Conservation (phyloP, 2,329 filamentous ascomycete species). For the Westerdykella ornata region DNA sequence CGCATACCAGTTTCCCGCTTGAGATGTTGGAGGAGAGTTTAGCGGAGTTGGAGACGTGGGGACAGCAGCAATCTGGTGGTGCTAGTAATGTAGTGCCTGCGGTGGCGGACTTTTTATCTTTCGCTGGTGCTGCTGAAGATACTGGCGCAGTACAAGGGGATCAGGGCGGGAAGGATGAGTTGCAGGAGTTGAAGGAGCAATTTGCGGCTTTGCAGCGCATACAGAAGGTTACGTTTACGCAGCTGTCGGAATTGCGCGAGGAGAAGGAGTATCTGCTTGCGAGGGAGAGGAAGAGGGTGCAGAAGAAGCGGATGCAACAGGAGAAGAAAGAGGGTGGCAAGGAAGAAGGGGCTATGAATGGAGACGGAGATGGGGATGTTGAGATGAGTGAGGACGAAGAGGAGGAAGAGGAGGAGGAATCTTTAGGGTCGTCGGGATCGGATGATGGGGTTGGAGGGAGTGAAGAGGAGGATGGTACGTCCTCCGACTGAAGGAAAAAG, state of each 20-base stretch:
- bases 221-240: constrained; percentile 42
- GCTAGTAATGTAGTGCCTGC: constrained; percentile 8
- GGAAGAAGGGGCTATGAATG: constrained; percentile 16
- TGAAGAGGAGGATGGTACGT: constrained; percentile 4
- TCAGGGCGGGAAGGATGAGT: constrained; percentile 19
- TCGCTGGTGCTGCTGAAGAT: constrained; percentile 6
- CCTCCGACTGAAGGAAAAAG: neutral
- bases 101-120: constrained; percentile 34
- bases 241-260: constrained; percentile 39
- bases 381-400: constrained; percentile 22
- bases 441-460: constrained; percentile 6
- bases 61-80: constrained; percentile 12
- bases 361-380: constrained; percentile 18
- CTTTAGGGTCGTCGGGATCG: constrained; percentile 15
- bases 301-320: constrained; percentile 16
- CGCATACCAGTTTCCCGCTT: constrained; percentile 40
- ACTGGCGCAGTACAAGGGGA: constrained; percentile 2
- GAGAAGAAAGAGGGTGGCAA: constrained; percentile 16
- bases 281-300: constrained; percentile 25
- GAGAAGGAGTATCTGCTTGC: constrained; percentile 36
- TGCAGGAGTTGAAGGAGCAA: constrained; percentile 35
- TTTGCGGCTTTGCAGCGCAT: constrained; percentile 41
- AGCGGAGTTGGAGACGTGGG: constrained; percentile 30
- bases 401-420: constrained; percentile 4
- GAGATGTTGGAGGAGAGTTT: constrained; percentile 36